phyloP scores from a whole-genome alignment of 768 basidiomycete genomes.

The Leccinum boreale region DNA sequence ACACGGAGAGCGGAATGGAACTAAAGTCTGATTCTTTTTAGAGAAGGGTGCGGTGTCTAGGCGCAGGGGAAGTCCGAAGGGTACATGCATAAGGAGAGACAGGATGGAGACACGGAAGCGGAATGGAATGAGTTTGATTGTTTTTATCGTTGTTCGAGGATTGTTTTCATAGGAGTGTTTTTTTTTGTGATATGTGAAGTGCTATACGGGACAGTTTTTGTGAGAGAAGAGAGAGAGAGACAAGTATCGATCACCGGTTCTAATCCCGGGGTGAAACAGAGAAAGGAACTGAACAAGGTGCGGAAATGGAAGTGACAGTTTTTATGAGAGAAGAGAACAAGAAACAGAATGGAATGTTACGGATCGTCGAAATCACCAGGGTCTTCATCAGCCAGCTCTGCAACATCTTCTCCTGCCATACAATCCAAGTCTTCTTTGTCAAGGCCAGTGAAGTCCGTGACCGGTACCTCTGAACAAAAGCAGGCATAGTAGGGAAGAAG shows the following conservation, averaged over 20 bases:
- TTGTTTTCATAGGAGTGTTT: not conserved
- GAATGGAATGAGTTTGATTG: not conserved
- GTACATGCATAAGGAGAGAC: no score
- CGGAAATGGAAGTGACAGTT: no score
- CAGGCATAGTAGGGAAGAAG: not conserved
- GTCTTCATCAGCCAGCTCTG: not conserved
- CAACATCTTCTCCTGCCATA: not conserved
- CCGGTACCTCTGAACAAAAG: not conserved
- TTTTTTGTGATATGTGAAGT: not conserved
- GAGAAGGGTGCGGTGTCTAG: no score
- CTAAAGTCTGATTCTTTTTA: no score
- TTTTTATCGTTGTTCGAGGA: no score
- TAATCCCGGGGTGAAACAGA: not conserved
- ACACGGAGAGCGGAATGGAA: no score
- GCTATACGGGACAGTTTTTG: not conserved
- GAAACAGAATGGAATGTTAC: not conserved
- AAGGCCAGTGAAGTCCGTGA: not conserved
- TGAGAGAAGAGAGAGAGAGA: not conserved
- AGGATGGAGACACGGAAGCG: no score
- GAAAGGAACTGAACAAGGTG: not conserved
- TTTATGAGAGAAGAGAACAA: no score
- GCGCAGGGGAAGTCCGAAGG: no score
- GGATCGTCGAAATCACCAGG: not conserved
- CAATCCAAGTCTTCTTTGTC: not conserved
- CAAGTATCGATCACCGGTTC: not conserved